These are phyloP conservation scores for Sclerotinia sclerotiorum DNA, from an alignment of 2,329 filamentous ascomycete genomes.

Conservation along the genomic window DNA sequence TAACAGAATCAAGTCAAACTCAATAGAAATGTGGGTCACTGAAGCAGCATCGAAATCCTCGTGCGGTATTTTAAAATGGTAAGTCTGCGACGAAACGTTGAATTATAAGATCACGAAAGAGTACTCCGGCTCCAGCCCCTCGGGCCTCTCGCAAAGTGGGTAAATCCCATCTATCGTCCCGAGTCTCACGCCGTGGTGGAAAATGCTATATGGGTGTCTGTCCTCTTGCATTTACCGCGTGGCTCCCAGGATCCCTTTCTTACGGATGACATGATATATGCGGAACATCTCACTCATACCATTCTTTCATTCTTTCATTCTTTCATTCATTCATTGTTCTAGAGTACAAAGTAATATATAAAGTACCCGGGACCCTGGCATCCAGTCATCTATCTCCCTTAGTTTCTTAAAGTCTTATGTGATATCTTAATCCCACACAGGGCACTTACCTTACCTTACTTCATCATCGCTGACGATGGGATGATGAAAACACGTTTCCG, in stretches of 20 bases:
- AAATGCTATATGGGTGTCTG: conserved; percentile 1
- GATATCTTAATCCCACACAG: conserved; percentile 18
- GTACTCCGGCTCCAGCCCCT: background rate
- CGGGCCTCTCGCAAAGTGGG: background rate
- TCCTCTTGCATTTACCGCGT: conserved; percentile 18
- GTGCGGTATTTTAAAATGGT: background rate
- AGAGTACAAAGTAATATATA: conserved; percentile 5
- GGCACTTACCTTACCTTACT: too few relatives aligned
- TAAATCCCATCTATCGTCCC: conserved; percentile 10
- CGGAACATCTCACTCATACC: conserved; percentile 20
- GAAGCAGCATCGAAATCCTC: background rate
- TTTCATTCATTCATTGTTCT: background rate
- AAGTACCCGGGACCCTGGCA: background rate
- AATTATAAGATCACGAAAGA: background rate
- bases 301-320: background rate
- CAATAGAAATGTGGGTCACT: background rate
- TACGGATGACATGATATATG: conserved; percentile 19
- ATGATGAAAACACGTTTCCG: conserved; percentile 3
- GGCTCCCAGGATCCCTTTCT: conserved; percentile 19
- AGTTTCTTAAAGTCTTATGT: conserved; percentile 17
- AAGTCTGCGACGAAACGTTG: background rate
- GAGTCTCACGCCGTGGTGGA: conserved; percentile 5
- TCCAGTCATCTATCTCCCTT: conserved; percentile 16
- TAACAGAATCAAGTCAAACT: too few relatives aligned
- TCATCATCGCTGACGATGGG: conserved; percentile 9